Evolutionary conservation across 139 green algal genomes (phyloP), one percentile per base, ranked within the genome.

Genomic region (Coelastrella sp.): DNA sequence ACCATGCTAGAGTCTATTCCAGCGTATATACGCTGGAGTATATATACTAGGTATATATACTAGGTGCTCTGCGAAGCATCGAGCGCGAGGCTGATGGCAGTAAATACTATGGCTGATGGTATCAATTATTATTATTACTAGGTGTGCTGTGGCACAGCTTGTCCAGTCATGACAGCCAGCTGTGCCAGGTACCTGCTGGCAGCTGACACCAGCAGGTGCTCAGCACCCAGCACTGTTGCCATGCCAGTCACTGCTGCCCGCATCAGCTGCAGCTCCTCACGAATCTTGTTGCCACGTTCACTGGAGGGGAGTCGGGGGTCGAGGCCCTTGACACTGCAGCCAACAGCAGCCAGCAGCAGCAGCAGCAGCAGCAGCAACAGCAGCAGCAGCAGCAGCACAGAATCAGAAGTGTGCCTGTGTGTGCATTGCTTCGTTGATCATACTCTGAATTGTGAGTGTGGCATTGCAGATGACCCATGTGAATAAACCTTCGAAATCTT

Each of bases 281-380:
- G 10, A 56, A 84, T 83, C 4, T 78, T 60, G 14, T 68, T 19
- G 7, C 12, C 3, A 17, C 73, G 17, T 3, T 75, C 83, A 7
- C n/a, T 60, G 7, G 15, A 66, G 0, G 80, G 12, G 25, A 91
- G 57, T 12, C 78, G 65, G 0, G 83, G 24, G 8, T 93, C 87
- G n/a, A 92, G 73, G 22, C 89, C 87, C 10, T 91, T 92, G 49
- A 92, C 85, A 81, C 91, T 95, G 90, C 78, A 49, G 72, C 14
- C n/a, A n/a, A 80, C 58, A 73, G 78, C 59, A 68, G 19, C 4
- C 19, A n/a, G 8, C 20, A 58, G 61, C 60, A 57, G 15, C 76
- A 20, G 14, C 60, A n/a, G n/a, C n/a, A n/a, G 90, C 78, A 49
- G 72, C 14, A n/a, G n/a, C n/a, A n/a, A 80, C 58, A 73, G 78